Base-by-base conservation (phyloP, 2,329 filamentous ascomycete species). In the Eutypella sp. region DNA sequence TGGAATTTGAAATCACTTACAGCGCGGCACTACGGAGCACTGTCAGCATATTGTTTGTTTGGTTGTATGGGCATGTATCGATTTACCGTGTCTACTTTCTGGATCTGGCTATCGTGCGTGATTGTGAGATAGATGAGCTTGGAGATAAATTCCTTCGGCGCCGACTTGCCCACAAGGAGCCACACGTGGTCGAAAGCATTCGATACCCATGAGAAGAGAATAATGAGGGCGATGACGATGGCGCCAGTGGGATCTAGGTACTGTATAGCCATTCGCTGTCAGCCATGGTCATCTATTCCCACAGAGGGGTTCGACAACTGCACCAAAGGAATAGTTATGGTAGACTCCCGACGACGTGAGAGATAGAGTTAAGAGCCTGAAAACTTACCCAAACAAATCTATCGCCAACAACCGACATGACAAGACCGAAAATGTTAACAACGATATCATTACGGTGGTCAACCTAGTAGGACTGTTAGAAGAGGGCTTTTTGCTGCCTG, bases 101-200 rank as follows among this genome's bases (percentile, higher is more conserved):
- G 65, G 41, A 83, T 79, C 54, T 59, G 73, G 46, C 54, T 57
- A 50, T 78, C 75, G 55, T 79, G 76, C 2, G 74, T 79, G 61
- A 79, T 68, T 47, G 72, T 61, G 55, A 79, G 68, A 57, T 79
- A 80, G 45, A 78, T 75, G 51, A 79, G 65, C 64, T 78, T 78
- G 46, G 74, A 72, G 50, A 79, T 67, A 53, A 76, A 79, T 45
- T 76, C 74, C 18, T 71, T 71, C 2, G 78, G 77, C n/a, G 80
- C 80, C 2, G 76, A 71, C 52, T 81, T 81, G 44, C 80, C 79
- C 1, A 82, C 79, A 5, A 83, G 69, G 20, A 82, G 69, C 69
- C 76, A 79, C 13, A 83, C 76, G 50, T 84, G 78, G 51, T 82
- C 79, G 46, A 77, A 78, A 4, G 79, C 79, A 40, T 82, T 82